Base-by-base conservation (phyloP, 2,329 filamentous ascomycete species). In the Microascus cirrosus region DNA sequence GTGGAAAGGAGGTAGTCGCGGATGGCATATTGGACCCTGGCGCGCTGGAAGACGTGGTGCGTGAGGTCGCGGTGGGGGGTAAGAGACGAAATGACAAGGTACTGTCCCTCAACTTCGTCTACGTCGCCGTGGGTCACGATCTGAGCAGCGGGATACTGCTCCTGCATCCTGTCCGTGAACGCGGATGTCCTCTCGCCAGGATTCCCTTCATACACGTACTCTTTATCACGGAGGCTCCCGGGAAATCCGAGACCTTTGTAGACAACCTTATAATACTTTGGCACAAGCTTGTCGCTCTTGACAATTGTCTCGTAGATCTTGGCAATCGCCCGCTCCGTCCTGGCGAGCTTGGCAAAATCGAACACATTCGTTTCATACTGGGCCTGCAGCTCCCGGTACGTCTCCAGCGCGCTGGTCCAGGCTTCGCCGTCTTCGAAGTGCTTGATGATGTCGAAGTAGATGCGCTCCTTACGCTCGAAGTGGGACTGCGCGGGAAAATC, bases 371-470 rank as follows among this genome's bases (percentile, higher is more conserved):
- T 83, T 73, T 96, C 91, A 68, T 97, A 99, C 71, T 97, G 91
- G n/a, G 77, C 73, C 54, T 92, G 89, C 56, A 99, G 83, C 71
- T 99, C 93, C 68, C 89, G 88, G 72, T 99, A 97, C 2, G 90
- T 90, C 6, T 84, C 81, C 50, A 99, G 74, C 1, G 92, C 93
- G 69, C 89, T 89, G 65, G 89, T 87, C 93, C 93, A 97, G 0
- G 90, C 90, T 68, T 90, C 87, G n/a, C 91, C 92, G 60, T 95
- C 90, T 67, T 97, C 93, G 62, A 94, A 96, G 68, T 93, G 81
- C 70, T 92, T 91, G 69, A 97, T 95, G 80, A 97, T 95, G 63
- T 91, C 83, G 66, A 96, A 95, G 72, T 95, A 96, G 55, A 97
- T 81, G 42, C 84, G 81, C 71, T 97, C 94, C 69, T 95, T 96